These are phyloP conservation scores for Zygnema cylindricum DNA, from an alignment of 139 green algal genomes.

Conservation along the genomic window DNA sequence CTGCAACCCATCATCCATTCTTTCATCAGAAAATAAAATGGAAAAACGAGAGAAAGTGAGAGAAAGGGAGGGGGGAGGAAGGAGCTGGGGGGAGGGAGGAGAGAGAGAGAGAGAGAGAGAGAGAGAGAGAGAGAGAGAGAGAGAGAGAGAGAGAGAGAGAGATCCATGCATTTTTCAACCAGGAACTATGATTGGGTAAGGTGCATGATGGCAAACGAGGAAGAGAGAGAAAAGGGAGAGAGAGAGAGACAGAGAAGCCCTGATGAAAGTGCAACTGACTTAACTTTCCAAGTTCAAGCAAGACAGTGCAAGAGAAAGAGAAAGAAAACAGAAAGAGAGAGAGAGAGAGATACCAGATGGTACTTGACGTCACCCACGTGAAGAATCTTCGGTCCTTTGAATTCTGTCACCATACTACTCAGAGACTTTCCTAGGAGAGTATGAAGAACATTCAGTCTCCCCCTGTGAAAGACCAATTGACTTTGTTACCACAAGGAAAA, in stretches of 20 bases:
- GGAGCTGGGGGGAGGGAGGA: neutral
- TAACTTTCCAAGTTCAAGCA: no score
- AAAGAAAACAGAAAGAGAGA: no score
- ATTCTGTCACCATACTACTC: slow-evolving; percentile 92
- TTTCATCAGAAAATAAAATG: no score
- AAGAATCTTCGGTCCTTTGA: slow-evolving; percentile 64
- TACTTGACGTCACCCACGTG: slow-evolving; percentile 96
- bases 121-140: neutral
- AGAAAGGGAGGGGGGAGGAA: neutral
- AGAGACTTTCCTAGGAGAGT: slow-evolving; percentile 97
- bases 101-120: neutral
- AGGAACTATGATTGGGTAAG: no score
- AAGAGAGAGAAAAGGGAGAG: no score
- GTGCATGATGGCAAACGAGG: no score
- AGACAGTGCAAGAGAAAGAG: no score
- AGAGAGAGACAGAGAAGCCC: no score
- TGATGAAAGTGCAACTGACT: no score
- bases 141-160: no score
- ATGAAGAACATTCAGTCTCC: slow-evolving; percentile 93
- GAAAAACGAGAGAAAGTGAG: neutral
- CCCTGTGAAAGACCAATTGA: slow-evolving; percentile 55
- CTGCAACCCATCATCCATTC: neutral
- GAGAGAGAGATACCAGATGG: slow-evolving; percentile 77
- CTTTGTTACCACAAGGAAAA: neutral
- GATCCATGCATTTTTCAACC: no score